Evolutionary conservation across 2,329 filamentous ascomycete genomes (phyloP), one percentile per base, ranked within the genome.

Genomic region (Penicillium oxalicum): DNA sequence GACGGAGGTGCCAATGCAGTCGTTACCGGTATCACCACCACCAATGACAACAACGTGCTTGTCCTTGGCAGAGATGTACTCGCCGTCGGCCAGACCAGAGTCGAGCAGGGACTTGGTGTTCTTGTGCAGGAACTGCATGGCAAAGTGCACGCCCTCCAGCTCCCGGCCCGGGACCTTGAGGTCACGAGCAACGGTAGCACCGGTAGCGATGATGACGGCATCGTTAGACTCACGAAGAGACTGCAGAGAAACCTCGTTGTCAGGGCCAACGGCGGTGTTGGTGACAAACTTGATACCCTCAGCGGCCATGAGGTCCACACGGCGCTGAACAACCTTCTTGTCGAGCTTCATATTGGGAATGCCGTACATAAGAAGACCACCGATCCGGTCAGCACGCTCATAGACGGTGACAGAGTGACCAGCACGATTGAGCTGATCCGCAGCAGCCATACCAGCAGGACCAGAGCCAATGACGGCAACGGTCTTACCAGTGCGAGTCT

Each of bases 261-360:
- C 82, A 55, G 93, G 85, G 40, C 91, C 91, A 60, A 97, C 80
- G 33, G 83, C 74, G 47, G 88, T 82, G 52, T 84, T 82, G 29
- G 87, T 87, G 71, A 88, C 83, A 74, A 95, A 95, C 44, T 79
- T 78, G 65, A 96, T 75, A 42, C 91, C 91, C 72, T 96, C 91
- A 3, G 84, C 81, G 47, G 87, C 88, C 88, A 96, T 91, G 72
- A 97, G 90, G 71, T 96, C 88, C 42, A 93, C 90, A 69, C 91
- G 87, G 45, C 91, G 87, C 78, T 96, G 91, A 52, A 97, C 91
- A 55, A 96, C 84, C 66, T 89, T 89, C 80, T 97, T 97, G 76
- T 97, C 91, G 37, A 97, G 86, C 78, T 97, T 97, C 91, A 97
- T 97, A 78, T 97, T 97, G 58, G 91, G 91, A 59, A 97, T 97